Conservation (phyloP, 495 filamentous ascomycete species). For the Hypoxylon lienhwacheense region DNA sequence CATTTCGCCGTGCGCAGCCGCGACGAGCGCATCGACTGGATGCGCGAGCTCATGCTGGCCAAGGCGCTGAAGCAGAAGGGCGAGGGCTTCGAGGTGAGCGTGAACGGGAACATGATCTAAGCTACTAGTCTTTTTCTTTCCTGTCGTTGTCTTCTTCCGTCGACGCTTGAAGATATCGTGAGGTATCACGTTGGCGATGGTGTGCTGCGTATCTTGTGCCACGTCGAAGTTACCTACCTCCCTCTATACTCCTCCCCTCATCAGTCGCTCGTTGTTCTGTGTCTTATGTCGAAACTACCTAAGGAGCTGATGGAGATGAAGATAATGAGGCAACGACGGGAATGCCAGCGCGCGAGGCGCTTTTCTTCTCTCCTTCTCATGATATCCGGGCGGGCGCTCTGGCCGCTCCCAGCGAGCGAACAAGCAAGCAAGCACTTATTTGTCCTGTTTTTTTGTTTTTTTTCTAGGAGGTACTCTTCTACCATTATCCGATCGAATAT, state of each 20-base stretch:
- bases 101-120: conserved; percentile 81
- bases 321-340: conserved; percentile 5
- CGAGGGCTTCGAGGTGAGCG: conserved; percentile 74
- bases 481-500: too few species aligned
- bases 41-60: conserved; percentile 96
- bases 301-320: not conserved
- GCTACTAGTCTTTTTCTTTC: not conserved
- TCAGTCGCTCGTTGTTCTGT: not conserved
- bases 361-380: too few species aligned
- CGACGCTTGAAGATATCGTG: too few species aligned
- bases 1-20: conserved; percentile 87
- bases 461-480: too few species aligned
- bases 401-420: conserved; percentile 5
- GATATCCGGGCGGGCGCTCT: conserved; percentile 25
- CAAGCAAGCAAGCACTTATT: conserved; percentile 14
- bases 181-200: too few species aligned
- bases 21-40: conserved; percentile 96
- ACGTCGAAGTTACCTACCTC: not conserved
- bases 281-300: not conserved
- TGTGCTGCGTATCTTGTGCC: too few species aligned
- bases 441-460: conserved; percentile 5
- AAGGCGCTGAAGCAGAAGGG: conserved; percentile 83
- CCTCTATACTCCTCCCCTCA: not conserved
- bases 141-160: not conserved
- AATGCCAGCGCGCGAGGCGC: not conserved